These are phyloP conservation scores for Penicillium verhagenii DNA, from an alignment of 495 filamentous ascomycete genomes.

Conservation along the genomic window DNA sequence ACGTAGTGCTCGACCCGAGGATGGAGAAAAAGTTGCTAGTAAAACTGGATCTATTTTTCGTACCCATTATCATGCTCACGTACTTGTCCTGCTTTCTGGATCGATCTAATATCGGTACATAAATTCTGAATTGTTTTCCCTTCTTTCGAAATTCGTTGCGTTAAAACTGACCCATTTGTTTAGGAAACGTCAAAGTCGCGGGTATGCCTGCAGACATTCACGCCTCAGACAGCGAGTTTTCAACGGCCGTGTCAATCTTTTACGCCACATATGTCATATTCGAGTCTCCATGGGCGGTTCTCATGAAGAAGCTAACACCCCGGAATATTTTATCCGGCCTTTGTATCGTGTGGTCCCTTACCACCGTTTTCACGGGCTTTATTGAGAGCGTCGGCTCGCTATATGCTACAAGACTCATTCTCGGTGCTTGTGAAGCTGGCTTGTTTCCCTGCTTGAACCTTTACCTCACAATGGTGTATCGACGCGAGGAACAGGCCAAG, in stretches of 20 bases:
- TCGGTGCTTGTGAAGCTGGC: constrained; percentile 64
- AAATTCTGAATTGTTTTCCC: neutral
- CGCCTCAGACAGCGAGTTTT: constrained; percentile 42
- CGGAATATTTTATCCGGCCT: constrained; percentile 39
- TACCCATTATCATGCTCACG: constrained; percentile 48
- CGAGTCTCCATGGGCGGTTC: constrained; percentile 42
- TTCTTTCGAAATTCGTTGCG: neutral
- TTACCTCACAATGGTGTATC: constrained; percentile 53
- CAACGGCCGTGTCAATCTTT: constrained; percentile 50
- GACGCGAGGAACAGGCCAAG: constrained; percentile 44
- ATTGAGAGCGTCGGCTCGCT: constrained; percentile 32
- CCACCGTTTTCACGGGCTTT: constrained; percentile 54
- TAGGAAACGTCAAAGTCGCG: constrained; percentile 50
- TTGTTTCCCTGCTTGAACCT: constrained; percentile 65
- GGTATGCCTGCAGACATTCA: constrained; percentile 46
- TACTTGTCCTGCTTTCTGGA: constrained; percentile 48
- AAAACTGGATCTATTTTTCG: constrained; percentile 45
- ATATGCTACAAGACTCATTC: constrained; percentile 57
- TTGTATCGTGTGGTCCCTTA: constrained; percentile 50
- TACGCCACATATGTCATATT: constrained; percentile 52
- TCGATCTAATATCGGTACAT: constrained; percentile 46
- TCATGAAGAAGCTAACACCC: constrained; percentile 49
- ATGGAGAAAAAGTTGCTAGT: constrained; percentile 39
- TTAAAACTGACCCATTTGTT: neutral
- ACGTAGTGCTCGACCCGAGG: constrained; percentile 29